Evolutionary conservation across 768 basidiomycete species (phyloP), one percentile per base, ranked within the genome.

Genomic region (Pisolithus microcarpus): DNA sequence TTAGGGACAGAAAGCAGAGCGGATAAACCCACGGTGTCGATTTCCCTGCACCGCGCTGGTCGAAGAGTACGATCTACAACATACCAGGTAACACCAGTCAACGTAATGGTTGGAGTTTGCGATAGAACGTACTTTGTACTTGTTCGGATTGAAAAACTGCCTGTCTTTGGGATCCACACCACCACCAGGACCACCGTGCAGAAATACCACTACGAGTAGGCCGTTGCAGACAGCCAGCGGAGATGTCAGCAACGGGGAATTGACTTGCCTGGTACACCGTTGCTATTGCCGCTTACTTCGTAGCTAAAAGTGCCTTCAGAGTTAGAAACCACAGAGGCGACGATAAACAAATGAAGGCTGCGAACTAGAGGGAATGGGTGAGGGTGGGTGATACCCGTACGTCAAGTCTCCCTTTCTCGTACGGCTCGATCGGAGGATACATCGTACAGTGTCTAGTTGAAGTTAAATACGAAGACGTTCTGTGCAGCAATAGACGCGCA

Each of bases 41-140:
- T 59, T 89, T 85, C 18, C 94, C 94, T 15, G 87, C 66, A 15
- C 94, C 94, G 53, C 94, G 76, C 67, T 97, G 94, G 68, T 96
- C 93, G 57, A 92, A 82, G 21, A 95, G 76, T 54, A 95, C 68
- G 60, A 94, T 89, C 86, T 90, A 50, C 19, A 21, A 28, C 8
- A 19, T 21, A 48, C 24, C 34, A 15, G 37, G 13, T 48, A 37
- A 40, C 8, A 23, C 38, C 23, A 55, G 21, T 53, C 46, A 38
- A 38, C 18, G 21, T 5, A 5, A 26, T 1, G 38, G 30, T 24
- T 34, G 8, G 49, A 39, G 16, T 28, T 28, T 11, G 43, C 19
- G 40, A 18, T 42, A 10, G 37, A 26, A 56, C 58, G 38, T 42
- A 82, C 88, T 72, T 87, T 89, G 74, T 93, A 95, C 62, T 89